Percentiles rank a stretch among this genome's conserved stretches.
Conservation (phyloP, 2,329 filamentous ascomycete genomes). For the Cladophialophora carrionii region DNA sequence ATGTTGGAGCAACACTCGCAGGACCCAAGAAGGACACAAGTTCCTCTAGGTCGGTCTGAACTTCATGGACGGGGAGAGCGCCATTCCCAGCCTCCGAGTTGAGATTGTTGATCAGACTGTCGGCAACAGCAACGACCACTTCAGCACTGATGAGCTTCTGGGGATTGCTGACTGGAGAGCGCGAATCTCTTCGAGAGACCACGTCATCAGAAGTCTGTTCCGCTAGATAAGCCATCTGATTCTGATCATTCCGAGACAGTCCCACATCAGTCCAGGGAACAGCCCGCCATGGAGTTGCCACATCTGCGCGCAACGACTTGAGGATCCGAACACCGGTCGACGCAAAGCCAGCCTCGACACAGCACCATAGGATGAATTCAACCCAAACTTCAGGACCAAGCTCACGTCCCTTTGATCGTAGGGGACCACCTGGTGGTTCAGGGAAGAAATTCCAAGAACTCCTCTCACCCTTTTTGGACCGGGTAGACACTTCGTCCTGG, state of each 20-base stretch:
- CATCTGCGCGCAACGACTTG: conserved; percentile 41
- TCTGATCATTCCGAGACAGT: conserved; percentile 29
- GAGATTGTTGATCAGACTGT: conserved; percentile 55
- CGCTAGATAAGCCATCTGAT: conserved; percentile 17
- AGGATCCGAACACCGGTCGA: conserved; percentile 49
- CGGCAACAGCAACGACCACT: conserved; percentile 59
- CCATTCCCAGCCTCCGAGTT: conserved; percentile 42
- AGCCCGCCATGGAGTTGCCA: conserved; percentile 45
- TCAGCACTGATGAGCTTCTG: conserved; percentile 60
- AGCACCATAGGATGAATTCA: conserved; percentile 56
- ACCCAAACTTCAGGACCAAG: conserved; percentile 55
- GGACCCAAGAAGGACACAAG: conserved; percentile 49
- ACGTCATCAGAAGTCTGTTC: not conserved
- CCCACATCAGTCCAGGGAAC: conserved; percentile 45
- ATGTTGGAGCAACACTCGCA: conserved; percentile 40
- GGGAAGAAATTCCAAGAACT: conserved; percentile 37
- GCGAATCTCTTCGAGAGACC: conserved; percentile 21
- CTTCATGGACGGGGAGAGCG: conserved; percentile 2
- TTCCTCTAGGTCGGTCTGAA: conserved; percentile 39
- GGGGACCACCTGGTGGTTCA: conserved; percentile 45
- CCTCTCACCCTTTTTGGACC: conserved; percentile 44
- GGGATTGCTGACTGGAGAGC: conserved; percentile 45
- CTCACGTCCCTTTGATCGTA: conserved; percentile 49
- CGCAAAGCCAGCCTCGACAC: conserved; percentile 52
- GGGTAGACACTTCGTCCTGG: conserved; percentile 45